These are phyloP conservation scores for Albophoma yamanashiensis DNA, from an alignment of 2,329 filamentous ascomycete species.

Conservation along the genomic window DNA sequence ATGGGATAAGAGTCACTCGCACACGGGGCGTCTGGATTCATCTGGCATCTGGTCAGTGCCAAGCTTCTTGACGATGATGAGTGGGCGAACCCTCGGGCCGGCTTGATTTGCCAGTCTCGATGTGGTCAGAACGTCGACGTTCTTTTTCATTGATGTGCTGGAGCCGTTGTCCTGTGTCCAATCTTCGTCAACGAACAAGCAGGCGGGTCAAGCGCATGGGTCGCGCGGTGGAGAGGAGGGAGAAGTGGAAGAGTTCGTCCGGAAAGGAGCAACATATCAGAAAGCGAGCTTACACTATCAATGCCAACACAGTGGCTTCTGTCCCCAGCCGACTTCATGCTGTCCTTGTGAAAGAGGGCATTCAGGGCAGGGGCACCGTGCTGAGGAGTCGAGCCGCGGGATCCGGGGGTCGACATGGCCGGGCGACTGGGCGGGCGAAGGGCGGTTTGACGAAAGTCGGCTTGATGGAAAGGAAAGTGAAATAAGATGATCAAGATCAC, in stretches of 20 bases:
- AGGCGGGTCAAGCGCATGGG: neutral
- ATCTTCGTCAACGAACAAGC: neutral
- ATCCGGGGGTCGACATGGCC: slow-evolving; percentile 20
- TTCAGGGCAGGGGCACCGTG: slow-evolving; percentile 8
- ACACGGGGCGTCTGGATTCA: slow-evolving; percentile 28
- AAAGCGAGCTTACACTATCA: slow-evolving; percentile 8
- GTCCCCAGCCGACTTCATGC: slow-evolving; percentile 6
- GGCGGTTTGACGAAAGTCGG: neutral
- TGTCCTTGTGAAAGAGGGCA: slow-evolving; percentile 11
- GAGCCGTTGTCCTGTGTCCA: slow-evolving; percentile 10
- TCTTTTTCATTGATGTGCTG: slow-evolving; percentile 24
- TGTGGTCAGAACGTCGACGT: slow-evolving; percentile 35
- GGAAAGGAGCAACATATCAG: neutral
- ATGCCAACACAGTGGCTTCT: slow-evolving; percentile 4
- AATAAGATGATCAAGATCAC: slow-evolving; percentile 16
- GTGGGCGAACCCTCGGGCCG: slow-evolving; percentile 35
- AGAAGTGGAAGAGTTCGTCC: neutral
- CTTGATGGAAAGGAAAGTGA: slow-evolving; percentile 1
- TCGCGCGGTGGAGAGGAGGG: neutral
- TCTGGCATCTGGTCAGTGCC: slow-evolving; percentile 16
- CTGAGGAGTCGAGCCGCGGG: slow-evolving; percentile 16
- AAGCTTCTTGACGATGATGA: neutral
- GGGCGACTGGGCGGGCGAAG: neutral
- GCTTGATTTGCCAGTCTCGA: slow-evolving; percentile 46
- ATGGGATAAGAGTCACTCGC: slow-evolving; percentile 40